Base-by-base conservation (phyloP, 2,329 filamentous ascomycete species). In the Fusarium globosum region DNA sequence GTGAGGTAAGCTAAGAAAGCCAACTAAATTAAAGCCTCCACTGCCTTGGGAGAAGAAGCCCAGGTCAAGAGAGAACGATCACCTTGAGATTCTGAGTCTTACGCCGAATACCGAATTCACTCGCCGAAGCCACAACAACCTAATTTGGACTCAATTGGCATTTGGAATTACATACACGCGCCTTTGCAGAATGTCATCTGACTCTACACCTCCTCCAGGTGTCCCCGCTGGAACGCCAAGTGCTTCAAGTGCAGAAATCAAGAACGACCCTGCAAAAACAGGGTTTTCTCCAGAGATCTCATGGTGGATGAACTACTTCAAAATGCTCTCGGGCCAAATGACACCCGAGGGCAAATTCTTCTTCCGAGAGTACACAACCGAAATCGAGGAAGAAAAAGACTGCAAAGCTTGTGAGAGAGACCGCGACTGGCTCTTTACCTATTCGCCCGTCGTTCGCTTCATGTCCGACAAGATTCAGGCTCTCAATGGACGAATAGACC, bases 391-490 rank as follows among this genome's bases (percentile, higher is more conserved):
- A 84, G 89, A 88, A 70, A 85, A 87, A 36, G 95, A 98, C 87
- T 95, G 93, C 87, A 88, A 88, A 79, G 90, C 90, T 61, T 97
- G 94, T 86, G 94, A 98, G 80, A 85, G 91, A 48, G 90, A 94
- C 83, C 91, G 94, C 65, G 92, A 96, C 82, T 98, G 93, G 86
- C 89, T 97, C 41, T 90, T 98, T 78, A 85, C 90, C 80, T 93
- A 95, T 86, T 96, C 93, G 63, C 96, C 96, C 35, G 90, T 94
- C 64, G 91, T 99, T 68, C 92, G 92, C 69, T 99, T 97, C 87
- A 86, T 99, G 83, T 90, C 90, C 62, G 91, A 96, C 74, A 94
- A 95, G 82, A 93, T 98, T 77, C 86, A 85, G 65, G 90, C 92
- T 75, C 89, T 98, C 39, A 94, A 95, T 81, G 95, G 94, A 57